phyloP scores from a whole-genome alignment of 2,329 filamentous ascomycete species.

The Beauveria sp. region DNA sequence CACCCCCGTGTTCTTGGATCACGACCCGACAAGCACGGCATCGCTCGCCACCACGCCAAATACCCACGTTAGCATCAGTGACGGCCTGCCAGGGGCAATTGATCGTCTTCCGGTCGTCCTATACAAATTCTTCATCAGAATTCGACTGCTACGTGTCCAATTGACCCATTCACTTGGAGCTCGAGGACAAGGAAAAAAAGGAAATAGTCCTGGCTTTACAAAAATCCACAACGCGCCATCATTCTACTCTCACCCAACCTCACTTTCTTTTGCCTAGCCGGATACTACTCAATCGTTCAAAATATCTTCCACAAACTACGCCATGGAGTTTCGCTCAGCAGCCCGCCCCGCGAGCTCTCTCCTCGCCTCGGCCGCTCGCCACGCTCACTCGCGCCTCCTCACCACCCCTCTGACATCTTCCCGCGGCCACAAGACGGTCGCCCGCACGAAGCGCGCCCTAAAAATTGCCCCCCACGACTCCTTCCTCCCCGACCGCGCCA shows the following conservation, averaged over 20 bases:
- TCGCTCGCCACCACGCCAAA: not conserved
- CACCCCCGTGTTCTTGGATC: slow-evolving; percentile 5
- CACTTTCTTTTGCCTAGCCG: no score
- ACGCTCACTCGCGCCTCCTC: slow-evolving; percentile 11
- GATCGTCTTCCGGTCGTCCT: not conserved
- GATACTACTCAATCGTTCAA: no score
- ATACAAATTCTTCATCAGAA: not conserved
- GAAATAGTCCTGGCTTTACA: not conserved
- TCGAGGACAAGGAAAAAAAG: not conserved
- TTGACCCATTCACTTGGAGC: slow-evolving; percentile 10
- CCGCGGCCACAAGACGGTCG: slow-evolving; percentile 43
- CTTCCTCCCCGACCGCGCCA: slow-evolving; percentile 39
- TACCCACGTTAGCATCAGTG: not conserved
- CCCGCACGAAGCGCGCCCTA: slow-evolving; percentile 48
- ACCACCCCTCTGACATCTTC: slow-evolving; percentile 20
- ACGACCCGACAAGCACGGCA: slow-evolving; percentile 1
- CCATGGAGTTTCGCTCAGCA: slow-evolving; percentile 30
- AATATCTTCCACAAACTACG: not conserved
- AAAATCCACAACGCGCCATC: not conserved
- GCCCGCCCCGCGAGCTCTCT: slow-evolving; percentile 28
- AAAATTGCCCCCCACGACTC: slow-evolving; percentile 55
- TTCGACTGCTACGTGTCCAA: not conserved
- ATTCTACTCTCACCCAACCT: no score
- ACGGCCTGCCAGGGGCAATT: not conserved
- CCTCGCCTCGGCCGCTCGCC: slow-evolving; percentile 17